Conservation (phyloP, 2,329 filamentous ascomycete species). For the Chaetomiaceae sp. region DNA sequence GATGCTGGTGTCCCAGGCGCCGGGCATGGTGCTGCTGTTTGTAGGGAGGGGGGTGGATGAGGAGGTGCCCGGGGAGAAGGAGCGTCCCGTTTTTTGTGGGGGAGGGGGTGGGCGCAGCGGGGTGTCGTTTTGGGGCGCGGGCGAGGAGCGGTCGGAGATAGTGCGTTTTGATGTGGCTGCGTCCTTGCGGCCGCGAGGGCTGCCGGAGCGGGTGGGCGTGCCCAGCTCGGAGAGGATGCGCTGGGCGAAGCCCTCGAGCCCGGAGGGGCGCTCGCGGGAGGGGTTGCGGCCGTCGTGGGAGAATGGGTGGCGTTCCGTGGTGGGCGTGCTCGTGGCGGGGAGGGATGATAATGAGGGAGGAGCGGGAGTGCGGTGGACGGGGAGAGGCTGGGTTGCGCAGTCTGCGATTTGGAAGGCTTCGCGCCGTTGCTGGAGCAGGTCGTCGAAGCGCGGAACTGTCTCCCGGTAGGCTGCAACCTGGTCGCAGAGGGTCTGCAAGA, state of each 20-base stretch:
- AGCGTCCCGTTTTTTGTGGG: slow-evolving; percentile 29
- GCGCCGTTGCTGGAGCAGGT: slow-evolving; percentile 59
- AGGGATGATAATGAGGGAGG: slow-evolving; percentile 11
- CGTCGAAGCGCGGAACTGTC: slow-evolving; percentile 65
- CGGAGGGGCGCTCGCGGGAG: slow-evolving; percentile 49
- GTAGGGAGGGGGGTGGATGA: too few relatives aligned
- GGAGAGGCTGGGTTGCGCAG: slow-evolving; percentile 32
- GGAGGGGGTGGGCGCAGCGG: slow-evolving; percentile 28
- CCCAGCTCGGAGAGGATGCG: slow-evolving; percentile 55
- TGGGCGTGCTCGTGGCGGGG: slow-evolving; percentile 24
- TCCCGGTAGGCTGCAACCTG: slow-evolving; percentile 58
- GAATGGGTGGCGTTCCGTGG: slow-evolving; percentile 36
- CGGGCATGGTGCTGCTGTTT: slow-evolving; percentile 25
- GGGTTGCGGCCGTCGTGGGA: slow-evolving; percentile 40
- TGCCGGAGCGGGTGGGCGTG: slow-evolving; percentile 45
- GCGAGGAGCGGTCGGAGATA: slow-evolving; percentile 24
- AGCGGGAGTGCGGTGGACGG: slow-evolving; percentile 23
- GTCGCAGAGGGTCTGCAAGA: slow-evolving; percentile 54
- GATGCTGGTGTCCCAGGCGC: slow-evolving; percentile 13
- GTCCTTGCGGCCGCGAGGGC: slow-evolving; percentile 47
- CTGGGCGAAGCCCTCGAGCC: slow-evolving; percentile 56
- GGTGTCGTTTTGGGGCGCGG: slow-evolving; percentile 31
- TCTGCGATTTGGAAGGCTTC: slow-evolving; percentile 59
- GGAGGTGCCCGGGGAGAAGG: slow-evolving; percentile 37
- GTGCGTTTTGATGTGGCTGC: slow-evolving; percentile 28